Conservation (phyloP, 208 protist species). For the Leishmania guyanensis region DNA sequence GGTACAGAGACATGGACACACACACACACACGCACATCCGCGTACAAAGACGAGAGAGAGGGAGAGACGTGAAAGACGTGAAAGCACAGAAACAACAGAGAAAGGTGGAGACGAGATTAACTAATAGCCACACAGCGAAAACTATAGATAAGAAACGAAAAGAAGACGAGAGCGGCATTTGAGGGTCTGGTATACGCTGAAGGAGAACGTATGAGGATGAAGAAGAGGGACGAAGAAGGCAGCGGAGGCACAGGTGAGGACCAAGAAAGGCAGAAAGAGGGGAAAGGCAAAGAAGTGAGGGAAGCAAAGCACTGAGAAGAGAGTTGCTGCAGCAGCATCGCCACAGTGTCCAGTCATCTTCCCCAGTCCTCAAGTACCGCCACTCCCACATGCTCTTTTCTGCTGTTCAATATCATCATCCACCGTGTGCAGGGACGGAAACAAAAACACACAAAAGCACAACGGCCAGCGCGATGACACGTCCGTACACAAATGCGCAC, state of each 20-base stretch:
- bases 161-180: not conserved
- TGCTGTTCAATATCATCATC: not conserved
- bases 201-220: not conserved
- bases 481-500: not conserved
- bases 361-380: not conserved
- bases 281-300: not conserved
- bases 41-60: not conserved
- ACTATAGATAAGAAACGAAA: not conserved
- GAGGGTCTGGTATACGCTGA: not conserved
- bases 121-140: not conserved
- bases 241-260: conserved; percentile 7
- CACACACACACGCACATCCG: not conserved
- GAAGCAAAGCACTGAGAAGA: not conserved
- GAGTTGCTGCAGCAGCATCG: not conserved
- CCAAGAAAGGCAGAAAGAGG: conserved; percentile 6
- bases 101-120: not conserved
- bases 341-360: not conserved
- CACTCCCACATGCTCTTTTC: not conserved
- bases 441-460: not conserved
- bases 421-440: not conserved
- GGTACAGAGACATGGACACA: not conserved
- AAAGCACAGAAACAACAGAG: not conserved
- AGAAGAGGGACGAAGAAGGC: not conserved
- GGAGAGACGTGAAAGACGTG: not conserved
- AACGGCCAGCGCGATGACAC: not conserved